Conservation (phyloP, 2,329 filamentous ascomycete genomes). For the Aspergillus ochraceoroseus region DNA sequence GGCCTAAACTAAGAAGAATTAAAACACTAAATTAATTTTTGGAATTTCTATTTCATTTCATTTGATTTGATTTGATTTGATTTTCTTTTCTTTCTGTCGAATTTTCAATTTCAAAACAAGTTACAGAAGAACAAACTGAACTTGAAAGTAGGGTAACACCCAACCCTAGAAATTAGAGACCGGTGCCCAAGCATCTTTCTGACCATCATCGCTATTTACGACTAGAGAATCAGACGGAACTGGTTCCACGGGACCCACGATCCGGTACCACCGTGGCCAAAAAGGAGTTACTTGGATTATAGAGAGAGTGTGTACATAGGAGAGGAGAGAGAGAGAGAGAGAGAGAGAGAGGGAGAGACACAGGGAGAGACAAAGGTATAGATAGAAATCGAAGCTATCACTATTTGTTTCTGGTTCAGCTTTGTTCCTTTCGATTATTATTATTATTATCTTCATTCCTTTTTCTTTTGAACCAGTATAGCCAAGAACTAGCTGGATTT, state of each 20-base stretch:
- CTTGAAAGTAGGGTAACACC: constrained; percentile 18
- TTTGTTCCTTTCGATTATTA: too few relatives aligned
- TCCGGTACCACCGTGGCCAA: constrained; percentile 23
- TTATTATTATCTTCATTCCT: too few relatives aligned
- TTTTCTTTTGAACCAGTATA: too few relatives aligned
- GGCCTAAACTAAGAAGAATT: constrained; percentile 3
- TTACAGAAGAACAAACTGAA: constrained; percentile 2
- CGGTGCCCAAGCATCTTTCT: constrained; percentile 10
- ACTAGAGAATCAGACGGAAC: constrained; percentile 8
- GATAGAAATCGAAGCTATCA: too few relatives aligned
- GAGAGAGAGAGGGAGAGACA: too few relatives aligned
- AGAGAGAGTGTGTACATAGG: background rate
- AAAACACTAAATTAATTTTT: constrained; percentile 2
- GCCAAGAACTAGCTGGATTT: constrained; percentile 1
- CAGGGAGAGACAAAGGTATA: too few relatives aligned
- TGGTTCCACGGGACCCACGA: constrained; percentile 25
- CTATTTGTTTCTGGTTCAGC: too few relatives aligned
- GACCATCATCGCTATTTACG: background rate
- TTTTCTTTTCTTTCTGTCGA: too few relatives aligned
- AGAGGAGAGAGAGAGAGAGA: background rate
- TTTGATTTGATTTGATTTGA: too few relatives aligned
- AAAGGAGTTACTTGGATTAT: constrained; percentile 11
- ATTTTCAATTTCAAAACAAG: constrained; percentile 1
- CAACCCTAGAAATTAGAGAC: constrained; percentile 15
- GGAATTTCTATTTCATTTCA: background rate